phyloP scores from a whole-genome alignment of 306 rosid species.

The Boehmeria nivea region DNA sequence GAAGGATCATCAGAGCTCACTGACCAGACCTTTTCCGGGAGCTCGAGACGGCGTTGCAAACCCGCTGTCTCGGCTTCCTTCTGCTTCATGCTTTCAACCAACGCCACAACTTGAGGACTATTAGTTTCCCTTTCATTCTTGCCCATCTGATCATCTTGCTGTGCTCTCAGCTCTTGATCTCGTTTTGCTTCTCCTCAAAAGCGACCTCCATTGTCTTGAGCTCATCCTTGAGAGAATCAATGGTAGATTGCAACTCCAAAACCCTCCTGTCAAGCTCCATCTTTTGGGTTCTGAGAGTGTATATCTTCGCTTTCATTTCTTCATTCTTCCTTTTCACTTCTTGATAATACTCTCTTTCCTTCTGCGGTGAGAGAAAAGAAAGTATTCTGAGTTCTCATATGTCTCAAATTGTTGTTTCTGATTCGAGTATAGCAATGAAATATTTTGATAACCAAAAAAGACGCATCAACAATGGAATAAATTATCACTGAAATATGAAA shows the following conservation, averaged over 20 bases:
- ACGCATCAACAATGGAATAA: no score
- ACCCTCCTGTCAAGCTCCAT: conserved; percentile 68
- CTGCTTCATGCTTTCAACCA: conserved; percentile 40
- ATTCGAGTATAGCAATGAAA: background rate
- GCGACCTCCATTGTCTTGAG: conserved; percentile 52
- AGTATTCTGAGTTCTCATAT: background rate
- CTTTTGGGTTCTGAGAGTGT: conserved; percentile 50
- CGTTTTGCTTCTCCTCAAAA: conserved; percentile 60
- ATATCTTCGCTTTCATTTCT: conserved; percentile 56
- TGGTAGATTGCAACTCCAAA: conserved; percentile 56
- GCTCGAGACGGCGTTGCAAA: conserved; percentile 42
- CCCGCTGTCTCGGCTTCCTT: conserved; percentile 64
- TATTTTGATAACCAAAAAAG: background rate
- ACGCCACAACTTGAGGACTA: conserved; percentile 24
- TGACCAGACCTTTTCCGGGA: conserved; percentile 23
- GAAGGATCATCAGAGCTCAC: conserved; percentile 28
- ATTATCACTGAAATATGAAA: background rate
- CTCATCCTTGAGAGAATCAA: conserved; percentile 68
- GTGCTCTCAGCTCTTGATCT: conserved; percentile 40
- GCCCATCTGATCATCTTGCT: background rate
- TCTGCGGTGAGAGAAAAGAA: conserved; percentile 26
- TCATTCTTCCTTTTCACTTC: conserved; percentile 59
- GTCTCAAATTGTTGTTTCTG: no score
- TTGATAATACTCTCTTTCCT: conserved; percentile 43
- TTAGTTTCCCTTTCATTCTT: conserved; percentile 10